Base-by-base conservation (phyloP, 2,329 filamentous ascomycete species). In the Pseudogymnoascus sp. region DNA sequence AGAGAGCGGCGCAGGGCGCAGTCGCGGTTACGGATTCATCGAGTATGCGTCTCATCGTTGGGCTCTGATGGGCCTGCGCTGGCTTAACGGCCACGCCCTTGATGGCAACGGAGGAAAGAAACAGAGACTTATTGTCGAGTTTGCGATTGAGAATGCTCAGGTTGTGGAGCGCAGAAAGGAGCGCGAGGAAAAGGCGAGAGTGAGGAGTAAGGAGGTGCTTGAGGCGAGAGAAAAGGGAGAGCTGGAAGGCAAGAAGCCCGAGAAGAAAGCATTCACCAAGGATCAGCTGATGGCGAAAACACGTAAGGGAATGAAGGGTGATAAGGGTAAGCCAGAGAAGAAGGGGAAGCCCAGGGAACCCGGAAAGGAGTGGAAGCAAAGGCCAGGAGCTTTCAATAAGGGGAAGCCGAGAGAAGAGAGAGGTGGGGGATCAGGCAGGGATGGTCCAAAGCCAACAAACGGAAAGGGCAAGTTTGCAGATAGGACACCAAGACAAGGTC, bases 141-240 rank as follows among this genome's bases (percentile, higher is more conserved):
- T 99, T 74, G 92, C 95, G 19, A 96, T 99, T 74, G 95, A 99
- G 77, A 99, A 99, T 71, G 93, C 91, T 0, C 93, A 97, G 72
- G 95, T 99, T 1, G 89, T 99, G n/a, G 84, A 88, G 68, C 83
- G 95, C 67, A 84, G 96, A 62, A 84, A 81, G 65, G 85, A 87
- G 65, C 79, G 79, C 59, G 88, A 91, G 72, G 75, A 77, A 61
- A 85, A 85, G 67, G 78, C 81, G 4, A 75, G 80, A 43, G 75
- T 80, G 65, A 68, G 73, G 38, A 70, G 68, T 7, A 69, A 73
- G 63, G 73, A 76, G 61, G 70, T 75, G 22, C 63, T 73, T 7
- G 73, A 70, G 19, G 69, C 71, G 19, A 70, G 72, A 7, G 71
- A 71, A 61, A 72, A 70, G 31, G 70, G 70, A 6, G 71, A 71